phyloP scores from a whole-genome alignment of 805 yeast genomes.

The Candida oleophila region DNA sequence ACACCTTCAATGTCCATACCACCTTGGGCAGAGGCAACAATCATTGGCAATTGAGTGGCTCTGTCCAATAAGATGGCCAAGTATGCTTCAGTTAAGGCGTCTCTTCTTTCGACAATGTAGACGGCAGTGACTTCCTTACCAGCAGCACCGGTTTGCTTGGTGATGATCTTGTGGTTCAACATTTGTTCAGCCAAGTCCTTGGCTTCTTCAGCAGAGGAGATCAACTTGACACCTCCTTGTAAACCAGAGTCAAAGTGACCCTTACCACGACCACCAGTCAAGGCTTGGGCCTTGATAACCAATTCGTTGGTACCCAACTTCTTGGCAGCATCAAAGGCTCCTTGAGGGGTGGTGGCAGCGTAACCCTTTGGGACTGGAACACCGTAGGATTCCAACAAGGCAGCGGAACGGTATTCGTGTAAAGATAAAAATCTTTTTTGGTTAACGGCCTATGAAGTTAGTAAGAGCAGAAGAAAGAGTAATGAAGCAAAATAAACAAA shows the following conservation, averaged over 20 bases:
- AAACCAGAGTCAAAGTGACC: slow-evolving; percentile 96
- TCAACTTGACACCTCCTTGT: slow-evolving; percentile 94
- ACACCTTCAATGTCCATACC: slow-evolving; percentile 99
- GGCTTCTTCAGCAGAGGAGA: slow-evolving; percentile 82
- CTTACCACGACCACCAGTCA: slow-evolving; percentile 99
- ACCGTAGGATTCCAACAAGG: slow-evolving; percentile 76
- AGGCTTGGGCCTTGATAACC: slow-evolving; percentile 97
- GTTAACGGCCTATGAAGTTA: slow-evolving; percentile 11
- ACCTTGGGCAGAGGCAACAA: slow-evolving; percentile 96
- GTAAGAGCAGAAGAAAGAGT: neutral
- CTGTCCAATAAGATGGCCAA: slow-evolving; percentile 95
- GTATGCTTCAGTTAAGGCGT: slow-evolving; percentile 93
- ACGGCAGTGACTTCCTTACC: slow-evolving; percentile 98
- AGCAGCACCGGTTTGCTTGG: slow-evolving; percentile 96
- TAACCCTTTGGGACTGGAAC: slow-evolving; percentile 89
- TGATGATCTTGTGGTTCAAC: slow-evolving; percentile 90
- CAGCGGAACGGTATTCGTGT: slow-evolving; percentile 96
- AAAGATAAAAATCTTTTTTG: slow-evolving; percentile 76
- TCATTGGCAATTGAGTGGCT: slow-evolving; percentile 81
- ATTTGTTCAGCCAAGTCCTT: slow-evolving; percentile 81
- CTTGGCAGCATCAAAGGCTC: slow-evolving; percentile 81
- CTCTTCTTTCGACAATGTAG: slow-evolving; percentile 91
- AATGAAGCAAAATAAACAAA: neutral
- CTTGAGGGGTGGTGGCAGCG: slow-evolving; percentile 87
- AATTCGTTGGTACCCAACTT: slow-evolving; percentile 72